These are phyloP conservation scores for Herpetomonas samuelpessoai DNA, from an alignment of 208 protist species.

Conservation along the genomic window DNA sequence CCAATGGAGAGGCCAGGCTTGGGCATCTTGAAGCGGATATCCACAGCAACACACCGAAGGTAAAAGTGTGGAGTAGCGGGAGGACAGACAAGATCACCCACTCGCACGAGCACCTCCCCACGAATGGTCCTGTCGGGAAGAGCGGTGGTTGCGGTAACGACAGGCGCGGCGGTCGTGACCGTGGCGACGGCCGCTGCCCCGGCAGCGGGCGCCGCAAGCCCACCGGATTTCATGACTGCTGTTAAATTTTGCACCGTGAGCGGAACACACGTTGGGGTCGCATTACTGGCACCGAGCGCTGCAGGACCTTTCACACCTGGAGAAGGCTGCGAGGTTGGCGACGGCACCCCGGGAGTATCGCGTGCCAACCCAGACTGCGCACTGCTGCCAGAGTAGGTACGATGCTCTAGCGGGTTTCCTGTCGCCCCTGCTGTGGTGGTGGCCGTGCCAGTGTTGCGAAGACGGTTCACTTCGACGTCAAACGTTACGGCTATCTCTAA, in stretches of 20 bases:
- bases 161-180: not conserved
- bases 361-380: too few species aligned
- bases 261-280: not conserved
- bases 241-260: not conserved
- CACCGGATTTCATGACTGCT: not conserved
- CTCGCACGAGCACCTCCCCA: conserved; percentile 26
- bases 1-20: conserved; percentile 55
- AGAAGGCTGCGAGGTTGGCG: too few species aligned
- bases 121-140: too few species aligned
- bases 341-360: too few species aligned
- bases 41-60: conserved; percentile 64
- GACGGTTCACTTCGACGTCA: conserved; percentile 38
- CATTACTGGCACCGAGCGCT: too few species aligned
- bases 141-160: too few species aligned
- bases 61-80: conserved; percentile 49
- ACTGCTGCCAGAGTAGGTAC: too few species aligned
- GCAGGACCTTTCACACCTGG: too few species aligned
- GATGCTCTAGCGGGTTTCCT: too few species aligned
- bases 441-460: not conserved
- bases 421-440: too few species aligned
- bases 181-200: too few species aligned
- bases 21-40: conserved; percentile 59
- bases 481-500: conserved; percentile 31
- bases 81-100: conserved; percentile 61
- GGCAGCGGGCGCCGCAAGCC: too few species aligned